Base-by-base conservation (phyloP, 306 rosid genomes). In the Rosa rugosa region DNA sequence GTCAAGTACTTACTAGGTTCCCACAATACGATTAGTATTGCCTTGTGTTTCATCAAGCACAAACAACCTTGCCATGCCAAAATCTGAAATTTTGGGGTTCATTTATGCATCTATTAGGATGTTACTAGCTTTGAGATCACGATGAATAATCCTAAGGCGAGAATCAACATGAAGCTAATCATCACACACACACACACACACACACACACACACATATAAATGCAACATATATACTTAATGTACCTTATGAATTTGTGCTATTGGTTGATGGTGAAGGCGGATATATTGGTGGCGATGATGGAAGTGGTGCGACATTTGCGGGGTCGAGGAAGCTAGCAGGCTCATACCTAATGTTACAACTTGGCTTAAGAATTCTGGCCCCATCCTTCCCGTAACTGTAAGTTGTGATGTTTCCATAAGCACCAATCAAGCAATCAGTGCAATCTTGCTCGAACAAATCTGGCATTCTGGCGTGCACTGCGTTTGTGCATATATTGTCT, bases 391-490 rank as follows among this genome's bases (percentile, higher is more conserved):
- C 42, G 11, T 2, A 22, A 34, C 69, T 69, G 27, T 49, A 75
- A 0, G 73, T 56, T 42, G 45, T 6, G 8, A 75, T 27, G 1
- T 6, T 1, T 14, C 1, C 45, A 16, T 11, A 1, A 0, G 80
- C n/a, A 1, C 38, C 5, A 14, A 3, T 40, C 20, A 81, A 34
- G 69, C 81, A 81, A 3, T 22, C 40, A 17, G 0, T 42, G 77
- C 84, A 81, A 0, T 5, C 34, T 11, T 49, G 18, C 41, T 47
- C 5, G 8, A 50, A 4, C 41, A 76, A 57, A 41, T 81, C 81
- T 3, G 84, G 77, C 17, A 75, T 76, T 81, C 78, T 3, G 84
- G 77, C 17, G 75, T 76, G 63, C 84, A 76, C 68, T 81, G 78
- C 5, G 18, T n/a, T 14, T 70, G 77, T 27, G 67, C 69, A 57